A percentile compares a stretch with the other conserved stretches of the same genome.
phyloP scores from a whole-genome alignment of 768 basidiomycete species.

The Scleroderma citrinum region DNA sequence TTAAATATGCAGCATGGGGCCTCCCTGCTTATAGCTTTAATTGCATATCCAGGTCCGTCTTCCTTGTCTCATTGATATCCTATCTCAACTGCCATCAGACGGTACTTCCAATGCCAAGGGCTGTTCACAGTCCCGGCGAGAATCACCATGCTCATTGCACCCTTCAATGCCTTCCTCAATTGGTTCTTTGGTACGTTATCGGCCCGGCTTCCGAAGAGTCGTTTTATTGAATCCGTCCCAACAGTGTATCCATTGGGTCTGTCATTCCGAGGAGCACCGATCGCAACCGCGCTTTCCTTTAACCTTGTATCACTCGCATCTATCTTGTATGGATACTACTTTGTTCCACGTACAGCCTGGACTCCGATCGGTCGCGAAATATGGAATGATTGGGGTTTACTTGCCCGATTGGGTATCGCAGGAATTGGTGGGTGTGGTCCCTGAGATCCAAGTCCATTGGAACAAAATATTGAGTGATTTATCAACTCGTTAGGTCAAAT shows the following conservation, averaged over 20 bases:
- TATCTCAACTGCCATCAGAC: slow-evolving; percentile 16
- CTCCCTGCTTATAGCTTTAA: slow-evolving; percentile 71
- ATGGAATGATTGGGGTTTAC: slow-evolving; percentile 62
- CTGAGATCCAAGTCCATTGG: no score
- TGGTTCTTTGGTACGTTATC: slow-evolving; percentile 64
- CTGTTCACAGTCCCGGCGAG: slow-evolving; percentile 82
- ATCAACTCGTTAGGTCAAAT: slow-evolving; percentile 42
- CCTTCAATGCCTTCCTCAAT: slow-evolving; percentile 78
- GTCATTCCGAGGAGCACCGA: slow-evolving; percentile 88
- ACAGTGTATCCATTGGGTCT: slow-evolving; percentile 52
- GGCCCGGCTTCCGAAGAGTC: neutral
- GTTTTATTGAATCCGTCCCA: neutral
- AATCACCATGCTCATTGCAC: slow-evolving; percentile 77
- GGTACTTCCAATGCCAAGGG: slow-evolving; percentile 78
- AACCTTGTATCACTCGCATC: slow-evolving; percentile 69
- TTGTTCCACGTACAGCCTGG: slow-evolving; percentile 75
- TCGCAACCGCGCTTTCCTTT: slow-evolving; percentile 84
- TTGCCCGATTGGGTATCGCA: slow-evolving; percentile 73
- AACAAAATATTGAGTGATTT: no score
- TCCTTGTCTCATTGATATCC: neutral
- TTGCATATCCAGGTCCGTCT: slow-evolving; percentile 40
- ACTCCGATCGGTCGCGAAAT: slow-evolving; percentile 59
- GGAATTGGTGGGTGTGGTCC: slow-evolving; percentile 40
- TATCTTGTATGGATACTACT: slow-evolving; percentile 56
- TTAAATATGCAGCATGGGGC: slow-evolving; percentile 69